Evolutionary conservation across 2,329 filamentous ascomycete species (phyloP).

Genomic region (Gnomoniopsis sp.): DNA sequence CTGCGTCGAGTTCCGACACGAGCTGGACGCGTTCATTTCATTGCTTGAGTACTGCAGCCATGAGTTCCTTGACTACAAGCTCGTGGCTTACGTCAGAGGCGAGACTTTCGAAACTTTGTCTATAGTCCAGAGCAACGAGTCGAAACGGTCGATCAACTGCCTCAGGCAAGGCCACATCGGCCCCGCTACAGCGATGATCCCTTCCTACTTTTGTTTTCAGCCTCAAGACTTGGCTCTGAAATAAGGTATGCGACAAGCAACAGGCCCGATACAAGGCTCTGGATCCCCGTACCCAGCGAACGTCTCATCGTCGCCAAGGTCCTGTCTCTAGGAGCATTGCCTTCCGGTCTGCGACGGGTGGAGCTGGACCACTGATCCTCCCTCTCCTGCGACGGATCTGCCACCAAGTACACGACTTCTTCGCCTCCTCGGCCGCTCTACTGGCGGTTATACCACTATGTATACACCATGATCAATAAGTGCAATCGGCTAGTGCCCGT

Average conservation of each 20-base stretch:
- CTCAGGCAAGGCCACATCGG: conserved; percentile 7
- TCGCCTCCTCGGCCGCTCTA: neutral
- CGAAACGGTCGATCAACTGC: conserved; percentile 7
- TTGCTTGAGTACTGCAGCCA: neutral
- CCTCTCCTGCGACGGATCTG: conserved; percentile 21
- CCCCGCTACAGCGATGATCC: conserved; percentile 10
- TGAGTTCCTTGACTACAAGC: neutral
- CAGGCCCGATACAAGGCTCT: neutral
- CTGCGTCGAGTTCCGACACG: neutral
- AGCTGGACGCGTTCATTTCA: neutral
- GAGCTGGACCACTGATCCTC: conserved; percentile 17
- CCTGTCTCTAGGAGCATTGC: conserved; percentile 18
- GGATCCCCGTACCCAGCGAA: conserved; percentile 11
- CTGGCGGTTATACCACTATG: neutral
- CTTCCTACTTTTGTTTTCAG: conserved; percentile 3
- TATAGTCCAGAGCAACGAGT: neutral
- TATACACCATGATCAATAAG: neutral
- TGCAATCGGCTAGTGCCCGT: too few relatives aligned
- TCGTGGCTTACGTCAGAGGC: neutral
- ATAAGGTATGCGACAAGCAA: conserved; percentile 12
- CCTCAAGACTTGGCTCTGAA: conserved; percentile 14
- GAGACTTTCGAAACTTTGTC: conserved; percentile 7
- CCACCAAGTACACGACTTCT: neutral
- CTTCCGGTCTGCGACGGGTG: conserved; percentile 25
- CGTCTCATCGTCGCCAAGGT: conserved; percentile 24